These are phyloP conservation scores for Coemansia sp. DNA, from an alignment of 192 early-diverging fungal species.

Conservation along the genomic window DNA sequence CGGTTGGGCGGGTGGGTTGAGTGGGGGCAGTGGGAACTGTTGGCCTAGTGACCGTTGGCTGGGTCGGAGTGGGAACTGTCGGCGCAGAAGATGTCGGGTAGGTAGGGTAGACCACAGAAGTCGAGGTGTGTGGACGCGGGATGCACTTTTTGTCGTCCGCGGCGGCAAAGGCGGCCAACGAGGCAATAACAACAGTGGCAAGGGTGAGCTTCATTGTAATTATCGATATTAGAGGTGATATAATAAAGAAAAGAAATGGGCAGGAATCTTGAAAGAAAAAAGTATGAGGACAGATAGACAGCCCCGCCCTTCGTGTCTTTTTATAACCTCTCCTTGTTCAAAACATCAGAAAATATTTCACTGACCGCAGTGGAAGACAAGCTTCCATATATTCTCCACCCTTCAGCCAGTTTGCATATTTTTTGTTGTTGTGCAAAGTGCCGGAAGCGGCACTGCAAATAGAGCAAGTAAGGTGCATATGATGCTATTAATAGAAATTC, in stretches of 20 bases:
- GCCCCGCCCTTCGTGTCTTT: not conserved
- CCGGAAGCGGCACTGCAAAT: too few relatives aligned
- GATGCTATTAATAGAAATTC: not conserved
- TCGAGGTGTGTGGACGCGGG: slow-evolving; percentile 33
- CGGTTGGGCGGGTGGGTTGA: not conserved
- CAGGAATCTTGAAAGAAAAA: not conserved
- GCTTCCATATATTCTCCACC: too few relatives aligned
- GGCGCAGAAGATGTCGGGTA: not conserved
- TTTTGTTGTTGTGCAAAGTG: too few relatives aligned
- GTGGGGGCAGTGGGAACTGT: too few relatives aligned
- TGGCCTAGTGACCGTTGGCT: too few relatives aligned
- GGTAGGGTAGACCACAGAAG: not conserved
- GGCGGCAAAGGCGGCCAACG: slow-evolving; percentile 34
- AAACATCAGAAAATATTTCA: too few relatives aligned
- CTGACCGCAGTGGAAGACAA: too few relatives aligned
- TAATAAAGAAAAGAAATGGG: not conserved
- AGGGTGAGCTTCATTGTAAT: slow-evolving; percentile 35
- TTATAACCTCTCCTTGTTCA: not conserved
- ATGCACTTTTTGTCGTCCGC: slow-evolving; percentile 39
- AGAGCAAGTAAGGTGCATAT: too few relatives aligned
- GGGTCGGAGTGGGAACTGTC: not conserved
- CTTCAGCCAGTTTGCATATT: too few relatives aligned
- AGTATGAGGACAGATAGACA: too few relatives aligned
- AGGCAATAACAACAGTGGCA: slow-evolving; percentile 18
- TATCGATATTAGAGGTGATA: not conserved